These are phyloP conservation scores for Reticulascus tulasneorum DNA, from an alignment of 2,329 filamentous ascomycete genomes.

Conservation along the genomic window DNA sequence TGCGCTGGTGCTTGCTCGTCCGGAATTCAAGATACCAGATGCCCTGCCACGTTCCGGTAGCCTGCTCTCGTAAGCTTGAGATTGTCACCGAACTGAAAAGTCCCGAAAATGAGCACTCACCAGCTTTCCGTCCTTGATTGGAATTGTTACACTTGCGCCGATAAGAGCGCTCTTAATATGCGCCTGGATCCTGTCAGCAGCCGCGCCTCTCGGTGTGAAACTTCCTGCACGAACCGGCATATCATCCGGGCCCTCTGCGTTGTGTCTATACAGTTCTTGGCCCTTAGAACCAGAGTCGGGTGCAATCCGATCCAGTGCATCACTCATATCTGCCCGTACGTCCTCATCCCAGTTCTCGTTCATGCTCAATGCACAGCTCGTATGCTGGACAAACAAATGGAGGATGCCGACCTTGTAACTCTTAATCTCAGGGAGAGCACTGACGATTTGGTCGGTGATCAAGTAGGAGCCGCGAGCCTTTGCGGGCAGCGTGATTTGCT, in stretches of 20 bases:
- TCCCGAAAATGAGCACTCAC: conserved; percentile 34
- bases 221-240: conserved; percentile 65
- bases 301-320: conserved; percentile 86
- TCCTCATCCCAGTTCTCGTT: conserved; percentile 89
- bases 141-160: conserved; percentile 84
- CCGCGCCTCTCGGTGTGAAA: not conserved
- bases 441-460: conserved; percentile 71
- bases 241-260: conserved; percentile 84
- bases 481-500: conserved; percentile 73
- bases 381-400: conserved; percentile 93
- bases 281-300: conserved; percentile 71
- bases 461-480: conserved; percentile 83
- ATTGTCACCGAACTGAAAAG: not conserved
- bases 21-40: conserved; percentile 96
- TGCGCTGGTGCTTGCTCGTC: conserved; percentile 68
- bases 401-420: conserved; percentile 82
- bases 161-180: conserved; percentile 91
- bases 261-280: conserved; percentile 75
- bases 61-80: conserved; percentile 27
- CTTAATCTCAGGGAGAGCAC: conserved; percentile 72
- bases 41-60: conserved; percentile 72
- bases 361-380: conserved; percentile 80
- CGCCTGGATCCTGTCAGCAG: conserved; percentile 46
- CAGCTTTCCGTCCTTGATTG: conserved; percentile 81
- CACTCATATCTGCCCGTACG: conserved; percentile 90